Percentiles rank a stretch among this genome's conserved stretches.
Evolutionary conservation across 139 green algal species (phyloP).

Genomic region (Haematococcus sp.): DNA sequence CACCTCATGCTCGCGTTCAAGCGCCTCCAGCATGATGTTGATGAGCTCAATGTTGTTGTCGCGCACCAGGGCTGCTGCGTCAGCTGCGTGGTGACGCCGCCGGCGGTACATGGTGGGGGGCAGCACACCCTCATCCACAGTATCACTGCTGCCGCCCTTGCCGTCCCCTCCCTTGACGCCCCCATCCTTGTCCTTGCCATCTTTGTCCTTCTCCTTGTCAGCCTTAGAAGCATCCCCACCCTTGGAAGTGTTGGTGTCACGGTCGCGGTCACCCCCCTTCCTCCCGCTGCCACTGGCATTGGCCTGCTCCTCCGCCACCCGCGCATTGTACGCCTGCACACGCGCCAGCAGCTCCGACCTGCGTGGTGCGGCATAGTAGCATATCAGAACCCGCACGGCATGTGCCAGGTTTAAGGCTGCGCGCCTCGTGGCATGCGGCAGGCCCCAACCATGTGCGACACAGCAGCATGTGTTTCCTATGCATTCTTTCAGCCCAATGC

Average conservation of each 20-base stretch:
- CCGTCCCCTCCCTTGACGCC: not conserved
- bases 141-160: not conserved
- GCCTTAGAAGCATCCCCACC: too few species aligned
- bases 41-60: constrained; percentile 77
- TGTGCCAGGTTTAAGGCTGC: too few species aligned
- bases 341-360: constrained; percentile 31
- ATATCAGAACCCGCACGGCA: too few species aligned
- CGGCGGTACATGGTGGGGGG: constrained; percentile 3
- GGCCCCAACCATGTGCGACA: not conserved
- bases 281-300: not conserved
- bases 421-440: too few species aligned
- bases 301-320: constrained; percentile 2
- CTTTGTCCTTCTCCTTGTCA: too few species aligned
- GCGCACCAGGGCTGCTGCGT: constrained; percentile 6
- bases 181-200: not conserved
- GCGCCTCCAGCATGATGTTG: constrained; percentile 62
- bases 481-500: not conserved
- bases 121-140: not conserved
- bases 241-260: too few species aligned
- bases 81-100: not conserved
- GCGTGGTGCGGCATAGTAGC: not conserved
- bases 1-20: constrained; percentile 78
- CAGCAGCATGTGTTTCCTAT: not conserved
- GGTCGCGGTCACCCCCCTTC: not conserved
- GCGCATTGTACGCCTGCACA: constrained; percentile 10